These are phyloP conservation scores for Paramecium bursaria DNA, from an alignment of 73 alveolate genomes.

Conservation along the genomic window DNA sequence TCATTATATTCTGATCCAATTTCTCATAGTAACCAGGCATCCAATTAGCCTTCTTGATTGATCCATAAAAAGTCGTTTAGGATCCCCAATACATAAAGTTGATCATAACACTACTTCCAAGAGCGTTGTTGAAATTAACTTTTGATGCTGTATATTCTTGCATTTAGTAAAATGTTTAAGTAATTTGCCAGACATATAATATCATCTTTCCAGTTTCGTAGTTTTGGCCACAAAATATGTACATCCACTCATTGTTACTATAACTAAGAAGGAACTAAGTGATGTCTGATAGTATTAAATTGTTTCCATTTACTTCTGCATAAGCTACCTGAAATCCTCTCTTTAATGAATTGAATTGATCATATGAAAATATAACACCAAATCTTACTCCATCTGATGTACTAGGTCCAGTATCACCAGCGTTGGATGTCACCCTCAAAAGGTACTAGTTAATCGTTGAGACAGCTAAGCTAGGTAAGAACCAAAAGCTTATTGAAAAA, in stretches of 20 bases:
- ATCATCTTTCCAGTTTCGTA: constrained; percentile 33
- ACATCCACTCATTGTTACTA: constrained; percentile 22
- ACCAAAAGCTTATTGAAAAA: constrained; percentile 10
- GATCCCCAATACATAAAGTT: constrained; percentile 27
- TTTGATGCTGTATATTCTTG: constrained; percentile 20
- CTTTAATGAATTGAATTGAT: not conserved
- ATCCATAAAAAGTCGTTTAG: constrained; percentile 5
- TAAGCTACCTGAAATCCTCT: constrained; percentile 46
- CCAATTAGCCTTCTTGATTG: constrained; percentile 20
- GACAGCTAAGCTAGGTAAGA: constrained; percentile 7
- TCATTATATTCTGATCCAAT: constrained; percentile 12
- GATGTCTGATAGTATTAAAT: not conserved
- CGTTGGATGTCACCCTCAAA: constrained; percentile 8
- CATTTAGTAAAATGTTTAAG: not conserved
- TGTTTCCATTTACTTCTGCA: constrained; percentile 9
- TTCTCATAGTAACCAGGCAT: constrained; percentile 52
- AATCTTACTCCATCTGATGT: constrained; percentile 40
- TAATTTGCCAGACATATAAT: constrained; percentile 1
- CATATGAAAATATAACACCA: not conserved
- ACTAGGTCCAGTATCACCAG: constrained; percentile 14
- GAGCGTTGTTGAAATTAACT: constrained; percentile 20
- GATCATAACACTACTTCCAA: not conserved
- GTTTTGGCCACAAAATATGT: constrained; percentile 9
- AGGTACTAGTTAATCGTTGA: not conserved
- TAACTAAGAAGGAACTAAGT: constrained; percentile 13